Conservation (phyloP, 805 yeast species). For the Wickerhamomyces bovis region DNA sequence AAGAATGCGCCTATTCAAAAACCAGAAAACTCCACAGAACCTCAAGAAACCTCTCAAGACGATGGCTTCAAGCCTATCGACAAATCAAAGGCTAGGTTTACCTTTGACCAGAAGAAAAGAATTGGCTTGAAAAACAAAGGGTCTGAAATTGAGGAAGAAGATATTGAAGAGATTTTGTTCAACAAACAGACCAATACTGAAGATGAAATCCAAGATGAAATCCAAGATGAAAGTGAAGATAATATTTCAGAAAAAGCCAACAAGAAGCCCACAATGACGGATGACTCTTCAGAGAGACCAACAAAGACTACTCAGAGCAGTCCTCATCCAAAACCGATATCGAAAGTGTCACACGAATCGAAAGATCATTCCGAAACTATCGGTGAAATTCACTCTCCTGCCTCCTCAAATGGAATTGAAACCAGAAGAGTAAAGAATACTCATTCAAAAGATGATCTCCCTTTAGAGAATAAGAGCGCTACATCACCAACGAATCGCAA, state of each 20-base stretch:
- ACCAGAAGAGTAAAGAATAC: neutral
- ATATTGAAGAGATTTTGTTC: neutral
- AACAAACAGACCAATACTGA: neutral
- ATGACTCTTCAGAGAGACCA: neutral
- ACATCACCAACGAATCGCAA: neutral
- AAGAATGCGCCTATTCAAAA: neutral
- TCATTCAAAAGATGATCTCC: neutral
- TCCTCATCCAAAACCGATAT: neutral
- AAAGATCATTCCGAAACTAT: neutral
- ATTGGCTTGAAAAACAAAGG: neutral
- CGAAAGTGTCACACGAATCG: neutral
- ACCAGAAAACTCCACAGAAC: neutral
- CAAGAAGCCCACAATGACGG: neutral
- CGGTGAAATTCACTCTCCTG: neutral
- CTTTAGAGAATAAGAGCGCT: neutral
- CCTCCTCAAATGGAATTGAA: neutral
- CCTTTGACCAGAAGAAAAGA: neutral
- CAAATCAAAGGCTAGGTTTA: neutral
- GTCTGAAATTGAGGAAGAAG: neutral
- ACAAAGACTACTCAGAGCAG: neutral
- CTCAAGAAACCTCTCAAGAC: neutral
- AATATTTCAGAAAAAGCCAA: neutral
- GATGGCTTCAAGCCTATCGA: neutral
- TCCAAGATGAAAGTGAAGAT: neutral
- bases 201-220: neutral